Conservation (phyloP, 1,284 basidiomycete genomes). For the Earliella scabrosa region DNA sequence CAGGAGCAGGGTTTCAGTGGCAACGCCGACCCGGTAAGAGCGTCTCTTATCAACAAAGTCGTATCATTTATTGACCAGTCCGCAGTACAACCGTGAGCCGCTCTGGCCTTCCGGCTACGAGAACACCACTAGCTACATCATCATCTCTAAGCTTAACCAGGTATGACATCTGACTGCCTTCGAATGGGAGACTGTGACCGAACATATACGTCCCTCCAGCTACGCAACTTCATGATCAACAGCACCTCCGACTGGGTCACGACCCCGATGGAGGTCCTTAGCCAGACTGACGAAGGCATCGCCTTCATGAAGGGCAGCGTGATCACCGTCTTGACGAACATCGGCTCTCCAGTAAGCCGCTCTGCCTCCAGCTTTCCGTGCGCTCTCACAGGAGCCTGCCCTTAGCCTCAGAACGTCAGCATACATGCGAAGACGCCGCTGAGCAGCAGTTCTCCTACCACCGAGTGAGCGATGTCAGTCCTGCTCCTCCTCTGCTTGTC, state of each 20-base stretch:
- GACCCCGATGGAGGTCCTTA: slow-evolving; percentile 59
- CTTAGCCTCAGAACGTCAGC: slow-evolving; percentile 57
- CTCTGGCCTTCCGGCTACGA: slow-evolving; percentile 77
- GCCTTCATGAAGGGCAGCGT: slow-evolving; percentile 76
- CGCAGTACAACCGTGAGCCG: slow-evolving; percentile 73
- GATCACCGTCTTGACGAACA: slow-evolving; percentile 75
- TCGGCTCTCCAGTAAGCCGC: slow-evolving; percentile 67
- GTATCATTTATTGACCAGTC: neutral
- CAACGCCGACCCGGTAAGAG: slow-evolving; percentile 33
- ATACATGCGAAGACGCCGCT: slow-evolving; percentile 61
- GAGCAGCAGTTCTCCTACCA: slow-evolving; percentile 46
- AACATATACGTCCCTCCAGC: slow-evolving; percentile 32
- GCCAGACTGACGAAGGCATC: slow-evolving; percentile 59
- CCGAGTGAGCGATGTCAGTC: slow-evolving; percentile 49
- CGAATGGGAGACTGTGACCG: too few relatives aligned
- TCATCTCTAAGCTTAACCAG: slow-evolving; percentile 68
- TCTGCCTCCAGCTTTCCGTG: slow-evolving; percentile 3
- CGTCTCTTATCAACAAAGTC: neutral
- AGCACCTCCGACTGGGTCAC: slow-evolving; percentile 61
- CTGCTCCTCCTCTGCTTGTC: slow-evolving; percentile 7
- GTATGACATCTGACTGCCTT: slow-evolving; percentile 41
- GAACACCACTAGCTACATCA: slow-evolving; percentile 61
- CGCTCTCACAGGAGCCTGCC: neutral
- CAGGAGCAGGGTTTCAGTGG: slow-evolving; percentile 56
- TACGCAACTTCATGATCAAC: slow-evolving; percentile 73